Percentiles rank a stretch among this genome's conserved stretches.
Conservation (phyloP, 768 basidiomycete genomes). For the Solioccasus polychromus region DNA sequence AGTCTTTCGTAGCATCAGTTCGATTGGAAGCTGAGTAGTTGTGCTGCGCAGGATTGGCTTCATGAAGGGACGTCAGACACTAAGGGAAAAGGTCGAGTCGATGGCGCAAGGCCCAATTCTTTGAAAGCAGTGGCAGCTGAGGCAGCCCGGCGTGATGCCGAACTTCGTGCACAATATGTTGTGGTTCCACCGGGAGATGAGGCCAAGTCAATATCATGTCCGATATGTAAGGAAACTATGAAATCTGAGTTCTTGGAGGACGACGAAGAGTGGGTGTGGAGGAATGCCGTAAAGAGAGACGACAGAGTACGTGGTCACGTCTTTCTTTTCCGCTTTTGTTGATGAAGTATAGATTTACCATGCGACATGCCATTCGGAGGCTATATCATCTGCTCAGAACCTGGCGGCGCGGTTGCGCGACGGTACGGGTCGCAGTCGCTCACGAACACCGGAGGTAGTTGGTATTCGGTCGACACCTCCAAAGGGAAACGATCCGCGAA, state of each 20-base stretch:
- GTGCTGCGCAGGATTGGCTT: conserved; percentile 77
- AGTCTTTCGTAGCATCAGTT: not conserved
- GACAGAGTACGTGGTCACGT: conserved; percentile 59
- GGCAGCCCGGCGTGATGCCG: conserved; percentile 69
- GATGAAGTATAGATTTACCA: conserved; percentile 72
- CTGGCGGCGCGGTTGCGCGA: conserved; percentile 66
- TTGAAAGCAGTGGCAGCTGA: conserved; percentile 60
- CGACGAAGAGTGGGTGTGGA: conserved; percentile 98
- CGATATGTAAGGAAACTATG: conserved; percentile 92
- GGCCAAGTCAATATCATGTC: conserved; percentile 80
- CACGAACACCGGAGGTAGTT: conserved; percentile 67
- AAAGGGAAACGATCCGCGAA: conserved; percentile 28
- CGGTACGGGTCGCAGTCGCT: conserved; percentile 64
- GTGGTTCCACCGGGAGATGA: conserved; percentile 90
- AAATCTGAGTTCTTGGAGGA: conserved; percentile 93
- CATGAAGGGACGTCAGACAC: conserved; percentile 56
- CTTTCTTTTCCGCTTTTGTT: not conserved
- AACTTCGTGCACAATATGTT: conserved; percentile 74
- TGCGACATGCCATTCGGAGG: conserved; percentile 92
- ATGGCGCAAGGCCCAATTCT: conserved; percentile 48
- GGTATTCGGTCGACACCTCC: conserved; percentile 39
- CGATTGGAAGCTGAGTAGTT: conserved; percentile 12
- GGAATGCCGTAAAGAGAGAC: conserved; percentile 82
- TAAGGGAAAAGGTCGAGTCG: conserved; percentile 69
- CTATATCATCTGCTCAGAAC: conserved; percentile 57